Evolutionary conservation across 768 basidiomycete genomes (phyloP), one percentile per base, ranked within the genome.

Genomic region (Lactarius deliciosus): DNA sequence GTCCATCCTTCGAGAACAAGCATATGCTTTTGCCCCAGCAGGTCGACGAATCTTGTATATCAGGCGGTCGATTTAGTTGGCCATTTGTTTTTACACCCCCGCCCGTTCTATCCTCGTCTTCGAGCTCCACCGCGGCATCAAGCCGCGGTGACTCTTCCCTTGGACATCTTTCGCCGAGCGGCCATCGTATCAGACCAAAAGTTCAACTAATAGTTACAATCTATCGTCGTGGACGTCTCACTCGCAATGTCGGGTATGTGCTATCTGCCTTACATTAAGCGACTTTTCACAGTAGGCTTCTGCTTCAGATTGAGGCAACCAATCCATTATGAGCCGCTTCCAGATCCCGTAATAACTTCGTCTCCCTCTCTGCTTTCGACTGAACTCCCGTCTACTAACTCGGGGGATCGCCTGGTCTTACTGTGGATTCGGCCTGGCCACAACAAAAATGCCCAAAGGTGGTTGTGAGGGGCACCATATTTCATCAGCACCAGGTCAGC

Each of bases 181-280:
- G 25, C 15, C 40, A 38, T 43, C 5, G n/a, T 25, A 36, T 5
- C 47, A 20, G 22, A 6, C 57, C 15, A 61, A 63, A 5, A 30
- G 34, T 50, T 25, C 65, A 63, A 45, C 57, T 69, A 5, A n/a
- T 30, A 8, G 68, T 68, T 11, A 67, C 61, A 22, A 47, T 63
- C 25, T 45, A n/a, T 55, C 65, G 68, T 43, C 57, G 40, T 40
- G 57, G 61, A 16, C 61, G 57, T 25, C 40, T 63, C 32, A 50
- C 32, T 15, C 41, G 10, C n/a, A 67, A 67, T 36, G 25, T 66
- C 13, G 34, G 16, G 68, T 69, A 41, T 34, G 68, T 69, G 10
- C 8, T 64, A 36, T 45, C 54, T 10, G 11, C 38, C 25, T 13
- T 54, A 32, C 40, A 15, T 10, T 60, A 16, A 34, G 53, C 0